Base-by-base conservation (phyloP, 1,284 basidiomycete genomes). In the Fomitopsis betulina region DNA sequence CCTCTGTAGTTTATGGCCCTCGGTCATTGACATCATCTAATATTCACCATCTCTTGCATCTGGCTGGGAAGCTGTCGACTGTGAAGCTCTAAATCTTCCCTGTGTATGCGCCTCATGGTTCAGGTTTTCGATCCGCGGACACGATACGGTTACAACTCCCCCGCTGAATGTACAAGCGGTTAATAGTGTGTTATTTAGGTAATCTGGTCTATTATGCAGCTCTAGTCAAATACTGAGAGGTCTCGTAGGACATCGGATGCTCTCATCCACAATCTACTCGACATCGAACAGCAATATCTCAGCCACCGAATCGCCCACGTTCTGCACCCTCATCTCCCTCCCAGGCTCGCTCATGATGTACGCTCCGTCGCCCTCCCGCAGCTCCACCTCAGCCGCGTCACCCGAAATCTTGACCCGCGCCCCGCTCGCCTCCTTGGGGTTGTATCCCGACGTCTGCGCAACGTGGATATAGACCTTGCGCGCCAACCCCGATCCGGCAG, bases 261-360 rank as follows among this genome's bases (percentile, higher is more conserved):
- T 15, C 8, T 37, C 35, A 37, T 6, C 15, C 13, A 4, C 9
- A 2, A 35, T 17, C 33, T 71, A 85, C 60, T 84, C 85, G 60
- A 91, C 70, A 67, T 93, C 90, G 65, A 93, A 93, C 15, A 93
- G 69, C 52, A 93, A 68, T 27, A 91, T 75, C 72, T 93, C 91
- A 1, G 82, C 87, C 33, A 78, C 72, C 30, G 69, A 72, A 57
- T 83, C 79, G 0, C 87, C 86, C 2, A 77, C 72, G 64, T 90
- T 93, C 70, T 84, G 79, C 21, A 84, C 73, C 35, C 76, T 74
- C 35, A 87, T 67, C 23, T 78, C 76, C 21, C 73, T 74, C 0
- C 76, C 80, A 8, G 70, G 62, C 50, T 74, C 69, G 35, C 80
- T 79, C 53, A 70, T 67, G 58, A 91, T 70, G 68, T 91, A 92